Percentiles rank a stretch among this genome's conserved stretches.
phyloP scores from a whole-genome alignment of 177 flowering plant genomes.

The Tripterygium wilfordii region DNA sequence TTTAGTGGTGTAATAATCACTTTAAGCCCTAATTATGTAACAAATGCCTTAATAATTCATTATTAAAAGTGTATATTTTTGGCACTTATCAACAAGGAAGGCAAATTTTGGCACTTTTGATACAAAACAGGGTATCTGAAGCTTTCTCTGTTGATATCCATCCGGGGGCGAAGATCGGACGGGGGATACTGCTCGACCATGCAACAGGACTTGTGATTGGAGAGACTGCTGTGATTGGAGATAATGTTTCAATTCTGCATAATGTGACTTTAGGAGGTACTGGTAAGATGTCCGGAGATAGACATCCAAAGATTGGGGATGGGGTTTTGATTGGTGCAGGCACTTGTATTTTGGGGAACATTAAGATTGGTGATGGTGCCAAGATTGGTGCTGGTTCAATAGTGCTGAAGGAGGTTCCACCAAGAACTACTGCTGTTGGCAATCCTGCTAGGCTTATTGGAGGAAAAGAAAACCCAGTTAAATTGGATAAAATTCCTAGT shows the following conservation, averaged over 20 bases:
- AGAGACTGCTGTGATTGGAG: conserved; percentile 81
- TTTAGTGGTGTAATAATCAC: too few relatives aligned
- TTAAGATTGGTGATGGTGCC: conserved; percentile 83
- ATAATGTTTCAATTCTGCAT: conserved; percentile 79
- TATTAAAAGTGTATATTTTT: too few relatives aligned
- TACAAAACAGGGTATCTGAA: conserved; percentile 80
- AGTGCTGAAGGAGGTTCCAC: conserved; percentile 79
- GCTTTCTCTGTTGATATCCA: conserved; percentile 84
- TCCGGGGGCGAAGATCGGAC: conserved; percentile 81
- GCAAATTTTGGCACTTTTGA: conserved; percentile 48
- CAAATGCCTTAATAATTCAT: too few relatives aligned
- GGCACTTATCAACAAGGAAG: too few relatives aligned
- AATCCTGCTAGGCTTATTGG: conserved; percentile 84
- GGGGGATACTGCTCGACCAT: conserved; percentile 78
- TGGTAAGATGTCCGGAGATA: conserved; percentile 70
- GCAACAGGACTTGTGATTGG: conserved; percentile 92
- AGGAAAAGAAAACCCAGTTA: conserved; percentile 64
- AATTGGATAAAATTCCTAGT: conserved; percentile 57
- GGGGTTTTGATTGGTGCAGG: conserved; percentile 94
- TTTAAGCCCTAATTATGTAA: too few relatives aligned
- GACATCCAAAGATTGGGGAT: conserved; percentile 89
- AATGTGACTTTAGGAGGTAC: conserved; percentile 89
- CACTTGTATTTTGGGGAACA: conserved; percentile 73
- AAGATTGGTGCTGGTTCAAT: conserved; percentile 96
- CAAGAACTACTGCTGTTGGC: conserved; percentile 80